Evolutionary conservation across 495 filamentous ascomycete genomes (phyloP).

Genomic region (Daldinia decipiens): DNA sequence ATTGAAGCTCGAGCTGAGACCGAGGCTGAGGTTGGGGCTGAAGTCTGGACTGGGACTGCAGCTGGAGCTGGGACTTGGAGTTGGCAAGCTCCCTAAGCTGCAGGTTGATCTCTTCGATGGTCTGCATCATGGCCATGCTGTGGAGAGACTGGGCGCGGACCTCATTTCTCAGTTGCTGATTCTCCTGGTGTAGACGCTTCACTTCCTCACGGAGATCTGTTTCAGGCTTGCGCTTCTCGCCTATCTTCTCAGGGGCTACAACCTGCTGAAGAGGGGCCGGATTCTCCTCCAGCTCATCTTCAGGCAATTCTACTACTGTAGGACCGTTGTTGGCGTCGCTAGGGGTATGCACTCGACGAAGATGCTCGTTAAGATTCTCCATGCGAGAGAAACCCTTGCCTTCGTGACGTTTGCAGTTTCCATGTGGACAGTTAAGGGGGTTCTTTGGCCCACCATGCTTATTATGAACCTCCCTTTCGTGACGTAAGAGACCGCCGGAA

Average conservation of each 20-base stretch:
- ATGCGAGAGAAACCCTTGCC: constrained; percentile 83
- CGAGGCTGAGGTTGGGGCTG: not conserved
- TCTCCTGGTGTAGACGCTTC: constrained; percentile 61
- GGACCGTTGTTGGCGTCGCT: constrained; percentile 38
- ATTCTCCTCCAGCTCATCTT: constrained; percentile 33
- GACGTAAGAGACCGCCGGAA: constrained; percentile 84
- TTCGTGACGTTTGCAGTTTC: constrained; percentile 81
- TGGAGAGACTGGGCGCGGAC: constrained; percentile 32
- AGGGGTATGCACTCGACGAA: constrained; percentile 77
- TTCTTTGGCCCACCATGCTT: constrained; percentile 85
- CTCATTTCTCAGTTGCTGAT: constrained; percentile 53
- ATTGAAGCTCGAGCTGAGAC: not conserved
- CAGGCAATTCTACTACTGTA: constrained; percentile 43
- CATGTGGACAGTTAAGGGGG: constrained; percentile 77
- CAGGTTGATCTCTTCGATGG: constrained; percentile 6
- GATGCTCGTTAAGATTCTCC: constrained; percentile 90
- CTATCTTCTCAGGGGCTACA: constrained; percentile 16
- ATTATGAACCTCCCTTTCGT: constrained; percentile 91
- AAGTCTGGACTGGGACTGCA: not conserved
- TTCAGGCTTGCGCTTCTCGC: constrained; percentile 61
- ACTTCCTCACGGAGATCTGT: constrained; percentile 62
- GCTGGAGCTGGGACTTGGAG: not conserved
- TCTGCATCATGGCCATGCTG: constrained; percentile 36
- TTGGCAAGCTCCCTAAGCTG: constrained; percentile 3
- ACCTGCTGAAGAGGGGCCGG: constrained; percentile 10